These are phyloP conservation scores for Rhytidhysteron rufulum DNA, from an alignment of 2,329 filamentous ascomycete species.

Conservation along the genomic window DNA sequence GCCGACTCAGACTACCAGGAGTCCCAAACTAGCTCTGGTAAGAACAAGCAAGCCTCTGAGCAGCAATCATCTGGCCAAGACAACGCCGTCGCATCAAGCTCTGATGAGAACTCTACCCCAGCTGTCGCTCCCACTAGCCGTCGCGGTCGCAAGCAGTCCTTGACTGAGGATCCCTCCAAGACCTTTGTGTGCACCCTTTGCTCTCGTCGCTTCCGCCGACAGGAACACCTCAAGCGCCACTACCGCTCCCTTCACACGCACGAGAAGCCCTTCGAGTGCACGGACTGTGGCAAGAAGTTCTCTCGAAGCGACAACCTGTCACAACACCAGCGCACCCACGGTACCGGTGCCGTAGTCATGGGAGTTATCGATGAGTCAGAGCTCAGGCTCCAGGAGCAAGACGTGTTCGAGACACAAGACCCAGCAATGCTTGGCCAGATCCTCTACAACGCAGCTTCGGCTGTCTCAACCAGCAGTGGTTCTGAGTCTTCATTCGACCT, in stretches of 20 bases:
- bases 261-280: slow-evolving; percentile 97
- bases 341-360: slow-evolving; percentile 85
- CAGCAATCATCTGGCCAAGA: slow-evolving; percentile 37
- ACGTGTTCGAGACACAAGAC: slow-evolving; percentile 31
- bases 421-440: slow-evolving; percentile 35
- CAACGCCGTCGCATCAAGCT: slow-evolving; percentile 45
- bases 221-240: slow-evolving; percentile 98
- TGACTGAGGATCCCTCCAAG: slow-evolving; percentile 97
- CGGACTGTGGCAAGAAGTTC: slow-evolving; percentile 98
- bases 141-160: slow-evolving; percentile 94
- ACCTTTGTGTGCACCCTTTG: slow-evolving; percentile 96
- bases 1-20: slow-evolving; percentile 33
- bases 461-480: slow-evolving; percentile 29
- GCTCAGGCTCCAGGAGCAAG: slow-evolving; percentile 27
- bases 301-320: slow-evolving; percentile 95
- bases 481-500: slow-evolving; percentile 34
- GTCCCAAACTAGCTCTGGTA: slow-evolving; percentile 31
- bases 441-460: slow-evolving; percentile 36
- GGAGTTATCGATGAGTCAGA: slow-evolving; percentile 75
- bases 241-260: slow-evolving; percentile 97
- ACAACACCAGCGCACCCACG: slow-evolving; percentile 92
- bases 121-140: slow-evolving; percentile 66
- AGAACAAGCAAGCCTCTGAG: slow-evolving; percentile 26
- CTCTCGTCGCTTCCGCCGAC: slow-evolving; percentile 93
- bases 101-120: slow-evolving; percentile 35